These are phyloP conservation scores for Ascochyta pisi DNA, from an alignment of 2,329 filamentous ascomycete species.

Conservation along the genomic window DNA sequence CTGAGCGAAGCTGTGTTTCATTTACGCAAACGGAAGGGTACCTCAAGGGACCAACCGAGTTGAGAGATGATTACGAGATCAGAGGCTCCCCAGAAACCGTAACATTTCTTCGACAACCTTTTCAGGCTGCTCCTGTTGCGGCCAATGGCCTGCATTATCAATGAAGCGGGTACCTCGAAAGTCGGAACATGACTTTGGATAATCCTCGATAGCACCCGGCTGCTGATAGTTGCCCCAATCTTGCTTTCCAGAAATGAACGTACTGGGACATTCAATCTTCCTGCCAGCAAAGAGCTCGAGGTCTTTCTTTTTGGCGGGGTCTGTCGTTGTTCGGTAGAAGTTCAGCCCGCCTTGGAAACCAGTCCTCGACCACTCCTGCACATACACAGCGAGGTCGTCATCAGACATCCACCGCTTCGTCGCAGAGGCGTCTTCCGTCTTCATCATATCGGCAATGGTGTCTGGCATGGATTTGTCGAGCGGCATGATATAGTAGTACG, in stretches of 20 bases:
- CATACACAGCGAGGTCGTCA: constrained; percentile 66
- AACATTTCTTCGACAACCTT: constrained; percentile 58
- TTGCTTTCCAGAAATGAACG: constrained; percentile 66
- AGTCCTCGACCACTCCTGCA: constrained; percentile 65
- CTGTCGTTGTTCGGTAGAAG: constrained; percentile 69
- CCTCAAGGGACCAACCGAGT: not conserved
- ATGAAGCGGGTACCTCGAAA: constrained; percentile 63
- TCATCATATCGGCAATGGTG: constrained; percentile 63
- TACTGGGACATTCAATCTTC: constrained; percentile 66
- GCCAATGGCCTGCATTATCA: constrained; percentile 72
- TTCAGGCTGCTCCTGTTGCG: constrained; percentile 70
- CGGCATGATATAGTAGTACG: constrained; percentile 73
- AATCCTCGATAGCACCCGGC: constrained; percentile 67
- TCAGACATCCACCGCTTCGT: constrained; percentile 63
- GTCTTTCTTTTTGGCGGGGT: constrained; percentile 58
- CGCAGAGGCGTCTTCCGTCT: constrained; percentile 55
- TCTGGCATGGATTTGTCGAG: constrained; percentile 65
- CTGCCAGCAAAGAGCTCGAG: constrained; percentile 65
- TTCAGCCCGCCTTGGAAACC: constrained; percentile 72
- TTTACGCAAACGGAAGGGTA: constrained; percentile 3
- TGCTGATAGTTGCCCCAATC: constrained; percentile 76
- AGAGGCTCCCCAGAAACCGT: constrained; percentile 47
- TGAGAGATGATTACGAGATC: not conserved
- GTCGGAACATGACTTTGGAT: constrained; percentile 59
- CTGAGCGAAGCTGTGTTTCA: constrained; percentile 1